A percentile compares a stretch with the other conserved stretches of the same genome.
These are phyloP conservation scores for Gloeopeniophorella convolvens DNA, from an alignment of 768 basidiomycete genomes.

Conservation along the genomic window DNA sequence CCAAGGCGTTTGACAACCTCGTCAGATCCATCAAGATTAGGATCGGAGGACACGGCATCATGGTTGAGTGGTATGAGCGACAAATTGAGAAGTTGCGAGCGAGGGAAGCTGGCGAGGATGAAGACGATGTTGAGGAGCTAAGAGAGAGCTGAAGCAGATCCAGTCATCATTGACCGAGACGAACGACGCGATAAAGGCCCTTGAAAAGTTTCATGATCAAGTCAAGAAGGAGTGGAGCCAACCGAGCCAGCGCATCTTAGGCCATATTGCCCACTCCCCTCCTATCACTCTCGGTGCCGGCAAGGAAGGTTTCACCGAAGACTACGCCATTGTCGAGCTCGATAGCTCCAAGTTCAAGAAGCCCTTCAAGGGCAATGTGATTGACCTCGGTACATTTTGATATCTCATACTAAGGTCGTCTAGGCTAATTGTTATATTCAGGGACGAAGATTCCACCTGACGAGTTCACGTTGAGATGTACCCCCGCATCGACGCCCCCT, in stretches of 20 bases:
- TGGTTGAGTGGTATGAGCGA: slow-evolving; percentile 20
- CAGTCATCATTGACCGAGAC: slow-evolving; percentile 19
- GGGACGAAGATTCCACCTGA: slow-evolving; percentile 19
- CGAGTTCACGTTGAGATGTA: slow-evolving; percentile 26
- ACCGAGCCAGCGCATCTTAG: slow-evolving; percentile 21
- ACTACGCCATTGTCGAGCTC: slow-evolving; percentile 26
- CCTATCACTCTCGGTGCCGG: slow-evolving; percentile 20
- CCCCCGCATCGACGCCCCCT: slow-evolving; percentile 21
- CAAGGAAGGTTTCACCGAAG: slow-evolving; percentile 27
- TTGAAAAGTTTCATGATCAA: slow-evolving; percentile 21
- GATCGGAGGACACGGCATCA: slow-evolving; percentile 23
- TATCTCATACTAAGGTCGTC: slow-evolving; percentile 23
- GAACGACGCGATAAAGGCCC: slow-evolving; percentile 21
- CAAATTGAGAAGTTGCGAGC: slow-evolving; percentile 23
- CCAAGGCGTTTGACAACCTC: slow-evolving; percentile 24
- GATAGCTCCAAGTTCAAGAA: slow-evolving; percentile 23
- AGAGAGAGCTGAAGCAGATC: slow-evolving; percentile 5
- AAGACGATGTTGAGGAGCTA: slow-evolving; percentile 9
- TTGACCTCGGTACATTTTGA: slow-evolving; percentile 32
- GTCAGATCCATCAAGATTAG: slow-evolving; percentile 27
- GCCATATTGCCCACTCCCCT: slow-evolving; percentile 25
- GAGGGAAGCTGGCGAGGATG: slow-evolving; percentile 8
- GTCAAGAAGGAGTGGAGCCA: slow-evolving; percentile 23
- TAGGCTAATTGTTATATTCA: slow-evolving; percentile 22
- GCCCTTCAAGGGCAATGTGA: slow-evolving; percentile 30